These are phyloP conservation scores for Fusarium staphyleae DNA, from an alignment of 2,329 filamentous ascomycete genomes.

Conservation along the genomic window DNA sequence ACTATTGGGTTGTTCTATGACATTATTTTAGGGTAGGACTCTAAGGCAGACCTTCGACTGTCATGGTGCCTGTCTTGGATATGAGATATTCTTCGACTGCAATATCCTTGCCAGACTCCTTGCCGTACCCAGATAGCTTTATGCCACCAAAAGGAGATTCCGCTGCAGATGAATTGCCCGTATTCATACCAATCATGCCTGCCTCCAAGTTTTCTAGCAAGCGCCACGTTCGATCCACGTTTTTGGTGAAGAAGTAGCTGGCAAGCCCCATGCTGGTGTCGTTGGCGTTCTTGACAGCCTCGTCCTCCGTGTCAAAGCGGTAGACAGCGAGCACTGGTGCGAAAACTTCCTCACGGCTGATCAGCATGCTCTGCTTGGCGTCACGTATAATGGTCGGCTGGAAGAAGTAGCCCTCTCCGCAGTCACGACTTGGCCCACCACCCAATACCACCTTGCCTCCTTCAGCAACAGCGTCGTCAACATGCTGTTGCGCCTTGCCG, in stretches of 20 bases:
- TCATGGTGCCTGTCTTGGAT: conserved; percentile 45
- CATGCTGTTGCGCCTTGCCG: conserved; percentile 34
- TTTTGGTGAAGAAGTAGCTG: conserved; percentile 4
- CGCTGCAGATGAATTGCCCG: conserved; percentile 41
- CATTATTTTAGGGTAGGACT: no score
- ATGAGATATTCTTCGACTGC: conserved; percentile 53
- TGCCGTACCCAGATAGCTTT: conserved; percentile 29
- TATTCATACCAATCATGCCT: conserved; percentile 3
- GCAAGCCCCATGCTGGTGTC: conserved; percentile 4
- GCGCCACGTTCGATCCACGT: neutral
- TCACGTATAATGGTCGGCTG: conserved; percentile 3
- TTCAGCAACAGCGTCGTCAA: conserved; percentile 20
- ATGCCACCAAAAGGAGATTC: conserved; percentile 47
- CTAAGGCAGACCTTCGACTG: conserved; percentile 1
- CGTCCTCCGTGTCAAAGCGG: conserved; percentile 1
- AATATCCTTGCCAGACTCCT: conserved; percentile 50
- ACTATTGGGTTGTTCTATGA: no score
- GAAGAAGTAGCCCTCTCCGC: conserved; percentile 11
- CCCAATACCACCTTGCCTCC: conserved; percentile 37
- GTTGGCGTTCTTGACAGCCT: conserved; percentile 1
- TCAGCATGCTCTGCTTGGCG: neutral
- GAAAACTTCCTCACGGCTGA: conserved; percentile 3
- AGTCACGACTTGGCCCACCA: no score
- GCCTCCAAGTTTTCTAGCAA: conserved; percentile 5
- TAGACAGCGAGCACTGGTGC: neutral